Conservation (phyloP, 306 rosid genomes). For the Arachis hypogaea region DNA sequence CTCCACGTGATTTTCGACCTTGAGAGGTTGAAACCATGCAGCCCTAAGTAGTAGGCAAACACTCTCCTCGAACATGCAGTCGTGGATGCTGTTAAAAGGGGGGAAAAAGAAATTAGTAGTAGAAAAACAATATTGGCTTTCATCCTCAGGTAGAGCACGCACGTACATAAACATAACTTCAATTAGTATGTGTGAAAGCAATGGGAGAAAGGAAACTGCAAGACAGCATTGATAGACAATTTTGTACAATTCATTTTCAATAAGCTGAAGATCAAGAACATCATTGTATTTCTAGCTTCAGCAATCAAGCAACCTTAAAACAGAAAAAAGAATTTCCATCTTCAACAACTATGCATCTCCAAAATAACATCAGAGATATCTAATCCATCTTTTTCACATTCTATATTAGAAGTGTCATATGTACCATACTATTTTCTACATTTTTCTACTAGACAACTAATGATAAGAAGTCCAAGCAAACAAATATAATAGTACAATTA, state of each 20-base stretch:
- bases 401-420: neutral
- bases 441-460: neutral
- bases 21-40: slow-evolving; percentile 72
- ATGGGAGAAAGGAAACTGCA: slow-evolving; percentile 3
- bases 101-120: neutral
- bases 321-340: neutral
- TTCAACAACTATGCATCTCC: neutral
- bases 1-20: slow-evolving; percentile 48
- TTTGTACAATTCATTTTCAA: neutral
- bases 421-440: neutral
- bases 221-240: neutral
- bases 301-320: slow-evolving; percentile 1
- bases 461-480: neutral
- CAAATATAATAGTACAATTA: slow-evolving; percentile 2
- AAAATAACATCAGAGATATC: neutral
- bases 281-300: neutral
- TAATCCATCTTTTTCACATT: slow-evolving; percentile 5
- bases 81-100: slow-evolving; percentile 57
- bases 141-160: neutral
- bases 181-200: neutral
- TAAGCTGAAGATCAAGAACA: slow-evolving; percentile 5
- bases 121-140: slow-evolving; percentile 4
- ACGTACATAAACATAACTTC: neutral
- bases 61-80: slow-evolving; percentile 91
- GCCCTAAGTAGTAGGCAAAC: slow-evolving; percentile 91